phyloP scores from a whole-genome alignment of 2,329 filamentous ascomycete species.

The Sporothrix humicola region DNA sequence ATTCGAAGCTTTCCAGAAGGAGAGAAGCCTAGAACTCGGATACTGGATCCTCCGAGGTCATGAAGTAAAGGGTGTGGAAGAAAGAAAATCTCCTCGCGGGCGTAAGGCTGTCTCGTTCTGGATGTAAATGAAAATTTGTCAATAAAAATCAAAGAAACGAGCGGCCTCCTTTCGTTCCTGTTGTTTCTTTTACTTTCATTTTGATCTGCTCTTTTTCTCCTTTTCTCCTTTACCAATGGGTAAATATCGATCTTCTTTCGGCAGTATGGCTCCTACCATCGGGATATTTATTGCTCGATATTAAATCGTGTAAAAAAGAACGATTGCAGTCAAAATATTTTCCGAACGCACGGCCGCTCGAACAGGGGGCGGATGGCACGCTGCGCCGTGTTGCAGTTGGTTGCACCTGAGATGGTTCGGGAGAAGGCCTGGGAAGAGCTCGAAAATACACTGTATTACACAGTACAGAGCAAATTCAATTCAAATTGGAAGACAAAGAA shows the following conservation, averaged over 20 bases:
- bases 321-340: neutral
- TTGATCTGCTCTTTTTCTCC: neutral
- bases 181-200: neutral
- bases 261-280: conserved; percentile 18
- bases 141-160: neutral
- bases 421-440: neutral
- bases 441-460: neutral
- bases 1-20: neutral
- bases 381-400: neutral
- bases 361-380: neutral
- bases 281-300: conserved; percentile 18
- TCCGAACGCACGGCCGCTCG: conserved; percentile 21
- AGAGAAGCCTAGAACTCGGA: neutral
- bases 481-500: neutral
- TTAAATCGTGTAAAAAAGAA: neutral
- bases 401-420: neutral
- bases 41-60: conserved; percentile 1
- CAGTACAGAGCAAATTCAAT: neutral
- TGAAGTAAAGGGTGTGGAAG: neutral
- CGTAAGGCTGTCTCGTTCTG: neutral
- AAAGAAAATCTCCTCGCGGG: neutral
- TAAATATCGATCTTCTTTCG: conserved; percentile 18
- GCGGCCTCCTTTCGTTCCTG: neutral
- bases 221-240: conserved; percentile 5
- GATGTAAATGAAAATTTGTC: neutral